Conservation (phyloP, 2,329 filamentous ascomycete genomes). For the Sarocladium kiliense region DNA sequence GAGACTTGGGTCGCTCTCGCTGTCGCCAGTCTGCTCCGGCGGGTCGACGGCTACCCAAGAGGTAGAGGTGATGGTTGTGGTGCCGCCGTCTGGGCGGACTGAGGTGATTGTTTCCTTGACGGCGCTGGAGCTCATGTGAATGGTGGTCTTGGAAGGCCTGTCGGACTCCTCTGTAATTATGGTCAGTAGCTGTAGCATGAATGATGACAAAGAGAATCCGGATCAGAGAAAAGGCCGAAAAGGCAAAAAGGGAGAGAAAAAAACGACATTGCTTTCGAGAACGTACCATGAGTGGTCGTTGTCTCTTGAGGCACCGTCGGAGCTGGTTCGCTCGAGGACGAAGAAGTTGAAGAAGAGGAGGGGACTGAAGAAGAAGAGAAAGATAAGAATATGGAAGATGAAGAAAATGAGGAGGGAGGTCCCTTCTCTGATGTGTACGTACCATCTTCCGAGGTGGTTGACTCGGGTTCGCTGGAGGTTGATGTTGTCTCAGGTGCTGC, state of each 20-base stretch:
- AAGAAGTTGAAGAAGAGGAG: constrained; percentile 1
- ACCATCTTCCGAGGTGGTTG: background rate
- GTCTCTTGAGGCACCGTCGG: background rate
- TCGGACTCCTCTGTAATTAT: constrained; percentile 14
- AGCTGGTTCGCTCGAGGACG: background rate
- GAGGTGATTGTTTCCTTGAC: constrained; percentile 39
- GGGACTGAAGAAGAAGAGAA: constrained; percentile 6
- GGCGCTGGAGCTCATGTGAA: constrained; percentile 27
- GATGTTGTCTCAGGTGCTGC: background rate
- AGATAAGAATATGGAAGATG: background rate
- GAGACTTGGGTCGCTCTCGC: constrained; percentile 25
- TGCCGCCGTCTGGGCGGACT: constrained; percentile 37
- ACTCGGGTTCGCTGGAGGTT: background rate
- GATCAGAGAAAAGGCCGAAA: too few species aligned
- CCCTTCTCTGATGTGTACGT: constrained; percentile 5
- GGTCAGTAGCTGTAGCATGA: constrained; percentile 11
- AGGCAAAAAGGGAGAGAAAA: constrained; percentile 17
- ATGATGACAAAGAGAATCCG: constrained; percentile 23
- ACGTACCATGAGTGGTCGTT: constrained; percentile 2
- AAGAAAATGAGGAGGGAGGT: background rate
- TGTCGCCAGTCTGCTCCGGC: constrained; percentile 21
- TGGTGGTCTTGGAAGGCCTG: constrained; percentile 16
- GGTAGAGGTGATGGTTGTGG: constrained; percentile 43
- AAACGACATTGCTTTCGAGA: background rate
- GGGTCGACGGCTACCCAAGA: constrained; percentile 42